Evolutionary conservation across 2,329 filamentous ascomycete species (phyloP), one percentile per base, ranked within the genome.

Genomic region (Colletotrichum melonis): DNA sequence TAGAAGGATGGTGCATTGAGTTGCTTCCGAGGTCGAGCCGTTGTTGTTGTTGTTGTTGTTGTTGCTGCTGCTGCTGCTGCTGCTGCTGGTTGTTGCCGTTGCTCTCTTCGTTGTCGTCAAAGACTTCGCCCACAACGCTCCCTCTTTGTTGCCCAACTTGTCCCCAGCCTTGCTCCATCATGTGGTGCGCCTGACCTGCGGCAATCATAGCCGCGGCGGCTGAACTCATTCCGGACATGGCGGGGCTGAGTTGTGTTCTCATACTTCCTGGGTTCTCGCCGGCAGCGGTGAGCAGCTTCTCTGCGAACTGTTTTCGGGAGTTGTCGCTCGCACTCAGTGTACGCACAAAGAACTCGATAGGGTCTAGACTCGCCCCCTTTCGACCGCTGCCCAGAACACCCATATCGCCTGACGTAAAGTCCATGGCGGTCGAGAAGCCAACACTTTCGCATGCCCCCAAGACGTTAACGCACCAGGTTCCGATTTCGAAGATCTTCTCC

Each of bases 401-500:
- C 62, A 83, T 74, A 35, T 82, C 81, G 8, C 78, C 76, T 6
- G 76, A 77, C 1, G 79, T 77, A 8, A 79, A 79, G 73, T 82
- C 81, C 80, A 82, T 82, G 9, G 74, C 69, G 0, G 76, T 70
- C 5, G 74, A 67, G 32, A 77, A 76, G 0, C 78, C 78, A 7
- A 77, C 69, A 9, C 76, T 78, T 19, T 83, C 79, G 74, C 80
- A 82, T 0, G 82, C 80, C 38, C 81, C 81, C 62, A 86, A 81
- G 30, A 86, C 83, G 22, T 85, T 85, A 74, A 86, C 84, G 38
- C 82, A 80, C 83, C 84, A 86, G 0, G 82, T 83, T 14, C 83
- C 84, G 54, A 87, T 85, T 74, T 86, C 84, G 70, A 86, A 87
- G n/a, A 87, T 86, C 77, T 87, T 86, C 72, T 86, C 85, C 65